A percentile compares a stretch with the other conserved stretches of the same genome.
phyloP scores from a whole-genome alignment of 768 basidiomycete genomes.

The Trametes villosa region DNA sequence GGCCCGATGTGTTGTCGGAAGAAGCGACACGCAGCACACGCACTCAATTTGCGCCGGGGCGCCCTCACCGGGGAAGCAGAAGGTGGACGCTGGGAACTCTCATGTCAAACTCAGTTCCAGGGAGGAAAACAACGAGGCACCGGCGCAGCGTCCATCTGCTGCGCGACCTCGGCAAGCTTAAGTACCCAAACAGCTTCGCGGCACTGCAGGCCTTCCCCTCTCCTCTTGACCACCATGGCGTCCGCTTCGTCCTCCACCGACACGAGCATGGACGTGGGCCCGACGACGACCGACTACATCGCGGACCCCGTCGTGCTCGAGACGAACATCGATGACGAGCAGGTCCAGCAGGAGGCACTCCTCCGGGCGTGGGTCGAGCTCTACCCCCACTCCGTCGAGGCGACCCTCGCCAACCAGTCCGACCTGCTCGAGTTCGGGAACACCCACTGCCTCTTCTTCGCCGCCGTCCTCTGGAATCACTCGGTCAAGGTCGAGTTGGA shows the following conservation, averaged over 20 bases:
- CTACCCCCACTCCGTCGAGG: constrained; percentile 14
- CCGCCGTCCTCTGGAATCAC: constrained; percentile 15
- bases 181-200: not conserved
- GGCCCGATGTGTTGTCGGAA: no score
- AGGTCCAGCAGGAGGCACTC: not conserved
- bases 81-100: not conserved
- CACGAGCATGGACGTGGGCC: no score
- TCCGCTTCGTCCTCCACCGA: not conserved
- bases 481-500: not conserved
- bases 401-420: not conserved
- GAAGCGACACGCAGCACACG: no score
- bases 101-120: constrained; percentile 6
- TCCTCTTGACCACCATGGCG: not conserved
- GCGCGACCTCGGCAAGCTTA: not conserved
- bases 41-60: no score
- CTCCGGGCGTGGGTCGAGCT: constrained; percentile 12
- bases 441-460: constrained; percentile 18
- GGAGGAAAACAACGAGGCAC: not conserved
- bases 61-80: no score
- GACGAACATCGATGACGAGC: not conserved
- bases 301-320: not conserved
- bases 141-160: not conserved
- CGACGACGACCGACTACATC: not conserved
- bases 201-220: not conserved
- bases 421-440: constrained; percentile 13